Percentiles rank a stretch among this genome's conserved stretches.
These are phyloP conservation scores for Alternaria arbusti DNA, from an alignment of 2,329 filamentous ascomycete genomes.

Conservation along the genomic window DNA sequence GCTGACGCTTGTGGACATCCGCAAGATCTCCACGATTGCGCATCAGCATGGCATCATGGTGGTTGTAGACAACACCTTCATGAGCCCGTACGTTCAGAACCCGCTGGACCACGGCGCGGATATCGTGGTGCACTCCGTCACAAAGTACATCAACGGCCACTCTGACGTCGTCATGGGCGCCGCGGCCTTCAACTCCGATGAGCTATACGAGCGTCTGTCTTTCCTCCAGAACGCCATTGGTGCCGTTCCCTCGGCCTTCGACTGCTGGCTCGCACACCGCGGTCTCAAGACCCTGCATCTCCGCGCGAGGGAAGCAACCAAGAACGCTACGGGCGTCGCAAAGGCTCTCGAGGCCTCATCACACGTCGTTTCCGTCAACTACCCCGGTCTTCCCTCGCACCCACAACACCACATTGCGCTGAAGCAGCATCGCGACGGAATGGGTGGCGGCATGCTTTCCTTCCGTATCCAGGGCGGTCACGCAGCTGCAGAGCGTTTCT, in stretches of 20 bases:
- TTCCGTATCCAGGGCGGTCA: slow-evolving; percentile 92
- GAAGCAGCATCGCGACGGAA: slow-evolving; percentile 90
- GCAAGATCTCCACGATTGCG: slow-evolving; percentile 79
- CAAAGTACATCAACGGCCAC: slow-evolving; percentile 99
- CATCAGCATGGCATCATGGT: slow-evolving; percentile 90
- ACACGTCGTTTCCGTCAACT: slow-evolving; percentile 89
- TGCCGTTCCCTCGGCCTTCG: slow-evolving; percentile 91
- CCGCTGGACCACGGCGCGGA: slow-evolving; percentile 94
- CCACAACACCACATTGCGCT: slow-evolving; percentile 82
- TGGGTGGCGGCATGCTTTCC: slow-evolving; percentile 96
- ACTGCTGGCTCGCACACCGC: slow-evolving; percentile 97
- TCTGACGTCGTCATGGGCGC: slow-evolving; percentile 97
- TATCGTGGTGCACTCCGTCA: slow-evolving; percentile 95
- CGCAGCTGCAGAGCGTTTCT: slow-evolving; percentile 87
- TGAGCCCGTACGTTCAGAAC: slow-evolving; percentile 96
- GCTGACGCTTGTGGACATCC: slow-evolving; percentile 88
- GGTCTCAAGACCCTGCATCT: slow-evolving; percentile 97
- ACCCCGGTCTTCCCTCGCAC: slow-evolving; percentile 88
- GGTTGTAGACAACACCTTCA: slow-evolving; percentile 99
- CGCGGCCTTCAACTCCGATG: slow-evolving; percentile 89
- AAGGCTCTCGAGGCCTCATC: slow-evolving; percentile 77
- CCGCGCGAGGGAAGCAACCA: slow-evolving; percentile 81
- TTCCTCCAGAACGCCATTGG: slow-evolving; percentile 99
- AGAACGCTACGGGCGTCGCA: slow-evolving; percentile 81
- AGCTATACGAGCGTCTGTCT: slow-evolving; percentile 75